Conservation (phyloP, 2,329 filamentous ascomycete genomes). For the Bipolaris bicolor region DNA sequence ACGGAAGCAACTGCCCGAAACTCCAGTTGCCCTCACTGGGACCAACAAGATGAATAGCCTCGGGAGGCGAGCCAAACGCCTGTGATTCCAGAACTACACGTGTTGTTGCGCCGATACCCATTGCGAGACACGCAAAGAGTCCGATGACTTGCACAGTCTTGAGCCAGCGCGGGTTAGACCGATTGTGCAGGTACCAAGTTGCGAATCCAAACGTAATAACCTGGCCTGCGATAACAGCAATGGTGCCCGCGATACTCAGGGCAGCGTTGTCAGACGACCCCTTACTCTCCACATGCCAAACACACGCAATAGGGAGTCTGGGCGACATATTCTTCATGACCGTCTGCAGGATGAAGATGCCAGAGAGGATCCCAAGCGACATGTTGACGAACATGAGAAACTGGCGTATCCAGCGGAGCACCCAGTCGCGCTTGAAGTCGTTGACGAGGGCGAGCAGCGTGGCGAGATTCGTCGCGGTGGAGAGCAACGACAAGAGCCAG, state of each 20-base stretch:
- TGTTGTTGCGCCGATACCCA: conserved; percentile 64
- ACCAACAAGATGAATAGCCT: conserved; percentile 56
- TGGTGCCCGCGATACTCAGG: conserved; percentile 64
- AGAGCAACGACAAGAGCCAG: conserved; percentile 70
- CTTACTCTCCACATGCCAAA: conserved; percentile 58
- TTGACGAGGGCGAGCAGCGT: conserved; percentile 69
- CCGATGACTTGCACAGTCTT: conserved; percentile 61
- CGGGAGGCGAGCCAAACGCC: conserved; percentile 62
- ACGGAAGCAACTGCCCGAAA: conserved; percentile 67
- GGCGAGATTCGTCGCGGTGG: conserved; percentile 69
- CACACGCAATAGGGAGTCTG: conserved; percentile 66
- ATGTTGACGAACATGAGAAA: conserved; percentile 71
- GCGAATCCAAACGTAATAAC: conserved; percentile 63
- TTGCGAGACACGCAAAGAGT: conserved; percentile 57
- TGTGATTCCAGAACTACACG: conserved; percentile 65
- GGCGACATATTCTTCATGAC: conserved; percentile 60
- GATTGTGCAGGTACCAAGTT: conserved; percentile 69
- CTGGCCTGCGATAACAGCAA: conserved; percentile 66
- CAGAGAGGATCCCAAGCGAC: conserved; percentile 62
- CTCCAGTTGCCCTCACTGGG: conserved; percentile 64
- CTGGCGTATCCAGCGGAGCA: conserved; percentile 69
- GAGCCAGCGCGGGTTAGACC: conserved; percentile 59
- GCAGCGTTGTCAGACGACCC: conserved; percentile 50
- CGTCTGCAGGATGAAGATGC: conserved; percentile 63
- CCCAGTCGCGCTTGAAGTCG: conserved; percentile 71